Percentiles rank a stretch among this genome's conserved stretches.
These are phyloP conservation scores for Aotearoamyces nothofagi DNA, from an alignment of 2,329 filamentous ascomycete species.

Conservation along the genomic window DNA sequence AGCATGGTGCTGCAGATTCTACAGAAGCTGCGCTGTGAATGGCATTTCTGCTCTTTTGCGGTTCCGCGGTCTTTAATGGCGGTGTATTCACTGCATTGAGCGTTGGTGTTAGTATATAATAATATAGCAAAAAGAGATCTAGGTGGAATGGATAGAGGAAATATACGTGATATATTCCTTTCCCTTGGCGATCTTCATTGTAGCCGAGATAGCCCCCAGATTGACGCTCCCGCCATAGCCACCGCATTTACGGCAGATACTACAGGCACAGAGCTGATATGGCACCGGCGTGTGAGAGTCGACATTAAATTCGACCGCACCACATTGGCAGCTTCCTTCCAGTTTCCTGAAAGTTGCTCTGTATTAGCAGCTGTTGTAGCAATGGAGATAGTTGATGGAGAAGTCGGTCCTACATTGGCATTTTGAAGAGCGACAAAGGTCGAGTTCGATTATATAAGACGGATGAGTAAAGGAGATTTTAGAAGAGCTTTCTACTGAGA, in stretches of 20 bases:
- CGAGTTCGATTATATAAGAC: slow-evolving; percentile 1
- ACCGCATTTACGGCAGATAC: slow-evolving; percentile 31
- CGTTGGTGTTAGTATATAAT: background rate
- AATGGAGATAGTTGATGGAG: background rate
- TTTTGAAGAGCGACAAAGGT: too few relatives aligned
- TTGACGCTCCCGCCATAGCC: slow-evolving; percentile 29
- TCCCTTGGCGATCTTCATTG: slow-evolving; percentile 25
- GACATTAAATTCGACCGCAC: slow-evolving; percentile 27
- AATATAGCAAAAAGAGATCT: slow-evolving; percentile 5
- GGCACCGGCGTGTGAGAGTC: slow-evolving; percentile 29
- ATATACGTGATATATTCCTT: slow-evolving; percentile 27
- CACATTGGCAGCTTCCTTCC: slow-evolving; percentile 32
- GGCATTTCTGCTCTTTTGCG: slow-evolving; percentile 21
- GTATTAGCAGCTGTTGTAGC: too few relatives aligned
- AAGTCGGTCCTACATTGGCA: too few relatives aligned
- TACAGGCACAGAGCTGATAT: slow-evolving; percentile 31
- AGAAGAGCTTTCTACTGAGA: too few relatives aligned
- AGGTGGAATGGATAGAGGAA: background rate
- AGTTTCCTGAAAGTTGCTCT: too few relatives aligned
- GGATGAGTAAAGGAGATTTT: too few relatives aligned
- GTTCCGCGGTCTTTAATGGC: slow-evolving; percentile 27
- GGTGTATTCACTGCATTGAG: slow-evolving; percentile 24
- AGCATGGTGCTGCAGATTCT: slow-evolving; percentile 29
- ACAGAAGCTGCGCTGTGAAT: slow-evolving; percentile 30
- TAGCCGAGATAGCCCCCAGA: slow-evolving; percentile 26